These are phyloP conservation scores for Apophysomyces sp. DNA, from an alignment of 371 early-diverging fungal species.

Conservation along the genomic window DNA sequence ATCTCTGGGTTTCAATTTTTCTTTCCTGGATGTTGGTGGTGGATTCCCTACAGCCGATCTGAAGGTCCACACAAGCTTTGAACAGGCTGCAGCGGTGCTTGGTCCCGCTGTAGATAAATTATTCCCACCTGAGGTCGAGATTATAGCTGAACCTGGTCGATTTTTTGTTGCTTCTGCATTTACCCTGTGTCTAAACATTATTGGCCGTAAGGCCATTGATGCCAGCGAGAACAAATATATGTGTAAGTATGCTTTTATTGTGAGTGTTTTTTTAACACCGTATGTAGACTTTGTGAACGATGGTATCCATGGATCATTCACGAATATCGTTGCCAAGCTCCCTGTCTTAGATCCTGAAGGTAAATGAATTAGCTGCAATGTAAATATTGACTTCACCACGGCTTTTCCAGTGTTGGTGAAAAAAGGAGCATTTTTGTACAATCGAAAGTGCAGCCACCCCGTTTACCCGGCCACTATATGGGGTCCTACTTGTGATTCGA, in stretches of 20 bases:
- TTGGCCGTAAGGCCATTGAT: conserved; percentile 79
- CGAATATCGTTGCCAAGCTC: conserved; percentile 97
- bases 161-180: conserved; percentile 95
- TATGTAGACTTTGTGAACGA: conserved; percentile 90
- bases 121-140: conserved; percentile 73
- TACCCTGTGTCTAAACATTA: conserved; percentile 88
- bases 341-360: conserved; percentile 74
- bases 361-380: conserved; percentile 47
- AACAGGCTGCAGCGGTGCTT: conserved; percentile 78
- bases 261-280: not conserved
- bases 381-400: not conserved
- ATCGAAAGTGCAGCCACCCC: not conserved
- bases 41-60: conserved; percentile 92
- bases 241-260: conserved; percentile 50
- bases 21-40: conserved; percentile 93
- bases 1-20: conserved; percentile 72
- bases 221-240: conserved; percentile 58
- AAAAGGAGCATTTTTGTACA: conserved; percentile 5
- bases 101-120: conserved; percentile 73
- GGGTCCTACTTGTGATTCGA: conserved; percentile 99
- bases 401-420: conserved; percentile 21
- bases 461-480: conserved; percentile 76
- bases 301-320: conserved; percentile 97
- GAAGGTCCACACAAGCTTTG: conserved; percentile 76
- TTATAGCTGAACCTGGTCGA: conserved; percentile 98